These are phyloP conservation scores for Trametes gibbosa DNA, from an alignment of 768 basidiomycete genomes.

Conservation along the genomic window DNA sequence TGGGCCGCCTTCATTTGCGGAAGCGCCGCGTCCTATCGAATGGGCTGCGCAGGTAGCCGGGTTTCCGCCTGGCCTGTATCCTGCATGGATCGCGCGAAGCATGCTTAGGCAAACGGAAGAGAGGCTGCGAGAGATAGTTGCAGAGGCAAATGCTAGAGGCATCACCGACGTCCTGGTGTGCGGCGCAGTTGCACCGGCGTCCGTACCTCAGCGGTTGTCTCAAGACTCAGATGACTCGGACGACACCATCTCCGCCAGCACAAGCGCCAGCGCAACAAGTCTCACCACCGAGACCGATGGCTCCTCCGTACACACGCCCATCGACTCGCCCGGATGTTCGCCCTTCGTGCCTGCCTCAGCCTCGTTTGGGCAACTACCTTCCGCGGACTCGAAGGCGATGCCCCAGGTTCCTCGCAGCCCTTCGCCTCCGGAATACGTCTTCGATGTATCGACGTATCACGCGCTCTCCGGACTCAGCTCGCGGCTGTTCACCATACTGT, in stretches of 20 bases:
- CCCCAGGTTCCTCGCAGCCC: conserved; percentile 16
- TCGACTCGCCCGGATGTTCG: conserved; percentile 16
- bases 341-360: conserved; percentile 9
- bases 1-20: conserved; percentile 6
- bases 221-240: conserved; percentile 11
- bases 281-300: conserved; percentile 27
- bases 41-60: conserved; percentile 13
- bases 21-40: neutral
- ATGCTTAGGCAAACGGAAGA: conserved; percentile 48
- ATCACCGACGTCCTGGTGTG: neutral
- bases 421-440: conserved; percentile 17
- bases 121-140: conserved; percentile 24
- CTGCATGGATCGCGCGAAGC: conserved; percentile 52
- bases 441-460: conserved; percentile 29
- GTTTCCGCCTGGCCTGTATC: conserved; percentile 40
- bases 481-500: conserved; percentile 33
- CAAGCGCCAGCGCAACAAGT: conserved; percentile 15
- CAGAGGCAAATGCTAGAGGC: conserved; percentile 10
- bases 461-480: conserved; percentile 27
- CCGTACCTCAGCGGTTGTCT: neutral
- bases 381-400: neutral
- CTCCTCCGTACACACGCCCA: conserved; percentile 28
- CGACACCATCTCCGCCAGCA: conserved; percentile 8
- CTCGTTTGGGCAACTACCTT: neutral
- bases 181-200: neutral